These are phyloP conservation scores for Annona cherimola DNA, from an alignment of 164 flowering plant species.

Conservation along the genomic window DNA sequence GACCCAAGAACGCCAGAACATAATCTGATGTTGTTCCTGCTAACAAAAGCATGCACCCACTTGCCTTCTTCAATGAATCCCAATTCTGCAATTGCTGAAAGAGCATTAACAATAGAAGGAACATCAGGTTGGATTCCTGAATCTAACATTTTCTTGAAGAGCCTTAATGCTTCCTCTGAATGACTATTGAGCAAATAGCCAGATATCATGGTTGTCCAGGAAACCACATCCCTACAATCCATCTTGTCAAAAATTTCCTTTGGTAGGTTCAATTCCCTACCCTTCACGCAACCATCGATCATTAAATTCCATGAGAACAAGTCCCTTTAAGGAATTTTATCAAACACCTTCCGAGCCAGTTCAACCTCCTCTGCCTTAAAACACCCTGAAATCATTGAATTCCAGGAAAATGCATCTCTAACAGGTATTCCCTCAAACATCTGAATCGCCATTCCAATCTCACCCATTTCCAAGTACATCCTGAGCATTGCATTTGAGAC, in stretches of 20 bases:
- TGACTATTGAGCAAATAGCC: constrained; percentile 14
- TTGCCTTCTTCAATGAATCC: constrained; percentile 32
- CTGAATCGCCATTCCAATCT: constrained; percentile 15
- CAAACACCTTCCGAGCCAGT: constrained; percentile 17
- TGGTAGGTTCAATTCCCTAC: constrained; percentile 20
- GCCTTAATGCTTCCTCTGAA: constrained; percentile 23
- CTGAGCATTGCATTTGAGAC: constrained; percentile 23
- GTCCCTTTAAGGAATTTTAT: constrained; percentile 26
- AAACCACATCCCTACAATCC: constrained; percentile 24
- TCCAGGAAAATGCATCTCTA: constrained; percentile 26
- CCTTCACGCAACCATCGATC: constrained; percentile 24
- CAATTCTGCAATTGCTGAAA: constrained; percentile 22
- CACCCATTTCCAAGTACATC: constrained; percentile 23
- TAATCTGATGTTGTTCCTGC: constrained; percentile 11
- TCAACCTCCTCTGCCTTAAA: constrained; percentile 18
- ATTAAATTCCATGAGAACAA: constrained; percentile 24
- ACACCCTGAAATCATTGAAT: constrained; percentile 22
- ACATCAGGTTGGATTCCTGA: constrained; percentile 19
- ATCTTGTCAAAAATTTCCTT: constrained; percentile 14
- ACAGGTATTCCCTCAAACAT: constrained; percentile 28
- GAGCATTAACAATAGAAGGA: constrained; percentile 19
- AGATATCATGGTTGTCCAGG: constrained; percentile 30
- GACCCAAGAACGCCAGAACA: constrained; percentile 22
- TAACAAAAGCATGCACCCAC: constrained; percentile 26
- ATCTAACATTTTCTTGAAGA: constrained; percentile 24